phyloP scores from a whole-genome alignment of 73 alveolate species.

The Uronychia binucleata region DNA sequence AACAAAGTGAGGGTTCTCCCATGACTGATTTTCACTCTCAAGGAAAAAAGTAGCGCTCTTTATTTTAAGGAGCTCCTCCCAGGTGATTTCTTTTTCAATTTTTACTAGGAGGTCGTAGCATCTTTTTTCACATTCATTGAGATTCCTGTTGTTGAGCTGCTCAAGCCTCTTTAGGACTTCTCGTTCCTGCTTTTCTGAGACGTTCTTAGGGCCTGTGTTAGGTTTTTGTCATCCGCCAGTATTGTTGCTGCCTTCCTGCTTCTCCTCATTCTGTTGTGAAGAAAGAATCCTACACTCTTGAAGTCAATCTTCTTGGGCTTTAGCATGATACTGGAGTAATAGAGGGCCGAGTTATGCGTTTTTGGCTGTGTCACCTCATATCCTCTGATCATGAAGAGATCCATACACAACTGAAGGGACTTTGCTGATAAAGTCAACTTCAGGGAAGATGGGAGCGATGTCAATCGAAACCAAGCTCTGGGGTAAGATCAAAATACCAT shows the following conservation, averaged over 20 bases:
- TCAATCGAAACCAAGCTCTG: constrained; percentile 45
- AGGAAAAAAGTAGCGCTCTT: constrained; percentile 45
- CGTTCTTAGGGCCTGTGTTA: neutral
- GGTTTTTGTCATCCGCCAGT: neutral
- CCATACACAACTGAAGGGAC: constrained; percentile 6
- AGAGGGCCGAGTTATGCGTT: constrained; percentile 4
- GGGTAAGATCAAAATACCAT: neutral
- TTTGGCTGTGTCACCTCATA: constrained; percentile 8
- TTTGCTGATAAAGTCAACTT: constrained; percentile 8
- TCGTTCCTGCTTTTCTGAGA: constrained; percentile 23
- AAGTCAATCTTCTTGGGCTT: constrained; percentile 52
- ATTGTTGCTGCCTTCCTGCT: neutral
- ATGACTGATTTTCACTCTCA: constrained; percentile 38
- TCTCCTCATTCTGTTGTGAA: neutral
- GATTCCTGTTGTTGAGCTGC: constrained; percentile 26
- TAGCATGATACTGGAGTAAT: constrained; percentile 30
- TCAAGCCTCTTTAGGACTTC: constrained; percentile 33
- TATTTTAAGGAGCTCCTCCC: constrained; percentile 62
- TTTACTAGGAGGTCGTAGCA: constrained; percentile 66
- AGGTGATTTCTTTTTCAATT: constrained; percentile 65
- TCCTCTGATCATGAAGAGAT: neutral
- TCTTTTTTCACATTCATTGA: constrained; percentile 53
- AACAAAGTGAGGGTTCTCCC: constrained; percentile 57
- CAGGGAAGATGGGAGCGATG: constrained; percentile 57
- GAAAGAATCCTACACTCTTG: constrained; percentile 12